These are phyloP conservation scores for Penicillium rolfsii DNA, from an alignment of 2,329 filamentous ascomycete genomes.

Conservation along the genomic window DNA sequence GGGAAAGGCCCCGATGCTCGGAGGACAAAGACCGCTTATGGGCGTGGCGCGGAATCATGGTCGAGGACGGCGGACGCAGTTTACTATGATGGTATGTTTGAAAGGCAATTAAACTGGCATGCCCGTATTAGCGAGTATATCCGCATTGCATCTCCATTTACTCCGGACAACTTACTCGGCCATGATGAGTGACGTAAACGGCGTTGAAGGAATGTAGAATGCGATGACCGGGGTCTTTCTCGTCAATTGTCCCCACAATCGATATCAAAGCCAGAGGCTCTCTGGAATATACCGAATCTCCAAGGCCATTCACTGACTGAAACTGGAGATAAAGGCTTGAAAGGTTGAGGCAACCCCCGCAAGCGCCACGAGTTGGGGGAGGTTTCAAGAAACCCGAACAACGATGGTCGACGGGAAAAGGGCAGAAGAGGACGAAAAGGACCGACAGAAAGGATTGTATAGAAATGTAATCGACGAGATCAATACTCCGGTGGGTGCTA, in stretches of 20 bases:
- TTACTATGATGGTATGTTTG: slow-evolving; percentile 42
- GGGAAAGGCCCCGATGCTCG: slow-evolving; percentile 39
- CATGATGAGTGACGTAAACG: slow-evolving; percentile 39
- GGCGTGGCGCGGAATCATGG: slow-evolving; percentile 42
- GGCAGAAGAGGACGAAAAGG: slow-evolving; percentile 2
- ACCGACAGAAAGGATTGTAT: slow-evolving; percentile 22
- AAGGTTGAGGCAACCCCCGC: slow-evolving; percentile 27
- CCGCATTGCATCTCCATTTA: slow-evolving; percentile 4
- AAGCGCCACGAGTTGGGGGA: slow-evolving; percentile 27
- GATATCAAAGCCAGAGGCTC: slow-evolving; percentile 23
- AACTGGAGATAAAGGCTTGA: slow-evolving; percentile 14
- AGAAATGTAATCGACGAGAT: slow-evolving; percentile 11
- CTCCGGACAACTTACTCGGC: slow-evolving; percentile 40
- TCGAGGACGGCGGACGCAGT: slow-evolving; percentile 40
- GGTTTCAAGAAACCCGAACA: slow-evolving; percentile 21
- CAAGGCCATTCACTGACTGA: slow-evolving; percentile 25
- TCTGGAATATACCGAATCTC: slow-evolving; percentile 18
- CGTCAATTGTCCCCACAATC: slow-evolving; percentile 1
- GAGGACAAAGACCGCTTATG: slow-evolving; percentile 46
- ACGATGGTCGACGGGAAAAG: background rate
- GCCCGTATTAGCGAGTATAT: slow-evolving; percentile 9
- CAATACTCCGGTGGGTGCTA: slow-evolving; percentile 12
- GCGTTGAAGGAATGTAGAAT: slow-evolving; percentile 26
- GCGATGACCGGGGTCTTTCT: slow-evolving; percentile 7
- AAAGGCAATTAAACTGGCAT: slow-evolving; percentile 43